Conservation (phyloP, 2,329 filamentous ascomycete genomes). For the Paecilomyces variotii region DNA sequence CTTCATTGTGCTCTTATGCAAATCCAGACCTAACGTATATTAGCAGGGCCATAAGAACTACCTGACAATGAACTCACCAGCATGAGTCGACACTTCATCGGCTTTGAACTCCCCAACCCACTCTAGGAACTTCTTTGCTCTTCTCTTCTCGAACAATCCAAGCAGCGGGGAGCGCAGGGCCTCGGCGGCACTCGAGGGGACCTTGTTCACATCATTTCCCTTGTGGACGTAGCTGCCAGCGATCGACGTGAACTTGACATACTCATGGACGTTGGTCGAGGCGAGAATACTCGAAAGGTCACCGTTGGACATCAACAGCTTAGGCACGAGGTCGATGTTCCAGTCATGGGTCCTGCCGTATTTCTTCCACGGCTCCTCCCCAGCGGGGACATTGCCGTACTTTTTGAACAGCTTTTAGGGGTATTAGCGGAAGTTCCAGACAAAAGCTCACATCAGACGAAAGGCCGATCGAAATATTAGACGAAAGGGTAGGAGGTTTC, state of each 20-base stretch:
- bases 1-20: conserved; percentile 79
- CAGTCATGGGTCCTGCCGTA: conserved; percentile 95
- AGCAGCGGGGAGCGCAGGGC: conserved; percentile 88
- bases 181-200: conserved; percentile 86
- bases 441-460: not conserved
- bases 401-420: conserved; percentile 81
- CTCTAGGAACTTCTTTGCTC: conserved; percentile 93
- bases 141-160: conserved; percentile 95
- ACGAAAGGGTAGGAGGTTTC: conserved; percentile 9
- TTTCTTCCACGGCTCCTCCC: conserved; percentile 94
- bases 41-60: conserved; percentile 8
- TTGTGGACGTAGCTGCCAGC: conserved; percentile 96
- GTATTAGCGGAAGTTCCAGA: conserved; percentile 22
- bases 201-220: conserved; percentile 82
- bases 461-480: conserved; percentile 6
- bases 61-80: conserved; percentile 51
- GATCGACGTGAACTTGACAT: conserved; percentile 90
- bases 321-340: conserved; percentile 98
- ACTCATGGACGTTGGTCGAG: conserved; percentile 83
- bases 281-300: conserved; percentile 98
- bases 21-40: conserved; percentile 59
- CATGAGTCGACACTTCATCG: conserved; percentile 78
- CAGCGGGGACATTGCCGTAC: conserved; percentile 71
- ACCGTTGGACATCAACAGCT: conserved; percentile 97
- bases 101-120: conserved; percentile 84